Base-by-base conservation (phyloP, 1,284 basidiomycete species). In the Schizopora paradoxa region DNA sequence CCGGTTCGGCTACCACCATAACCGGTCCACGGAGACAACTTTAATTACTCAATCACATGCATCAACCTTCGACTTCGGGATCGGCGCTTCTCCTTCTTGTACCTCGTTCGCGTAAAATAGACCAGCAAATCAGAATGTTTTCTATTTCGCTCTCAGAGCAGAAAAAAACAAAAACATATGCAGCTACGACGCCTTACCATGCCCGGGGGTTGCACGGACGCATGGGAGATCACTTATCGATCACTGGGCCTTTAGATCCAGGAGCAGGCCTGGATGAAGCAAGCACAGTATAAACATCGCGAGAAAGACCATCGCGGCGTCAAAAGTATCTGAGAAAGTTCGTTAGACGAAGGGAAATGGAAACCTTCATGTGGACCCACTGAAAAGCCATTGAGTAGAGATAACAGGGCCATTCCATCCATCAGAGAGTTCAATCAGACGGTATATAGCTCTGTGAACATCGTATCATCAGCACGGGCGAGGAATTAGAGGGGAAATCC, bases 341-440 rank as follows among this genome's bases (percentile, higher is more conserved):
- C 6, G 27, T 42, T 7, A 42, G 40, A 6, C 27, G 10, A 31
- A 10, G 28, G 28, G 28, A 31, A 31, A 14, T 8, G 28, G 14
- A 7, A 32, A 34, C 40, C 22, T 6, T 13, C 11, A 18, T 19
- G 6, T 6, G 7, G 6, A 43, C 45, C 6, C 41, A 48, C 47
- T 38, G 52, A 66, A 67, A 39, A 63, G 49, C 1, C 56, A 33
- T 47, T 65, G 58, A 37, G 58, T 61, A 21, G 43, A 51, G 14
- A 60, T 62, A 40, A 64, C 59, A 1, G 53, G 52, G 11, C 63
- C 62, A 4, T 29, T 48, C 64, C 62, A 65, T 0, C 63, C 63
- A 34, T 61, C 48, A 6, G 57, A 35, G 5, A 66, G 52, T 48
- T 67, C 65, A 43, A 62, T 54, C 0, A 61, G 58, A 39, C 66